Base-by-base conservation (phyloP, 1,139 yeast species). In the Blastobotrys petasosporus region DNA sequence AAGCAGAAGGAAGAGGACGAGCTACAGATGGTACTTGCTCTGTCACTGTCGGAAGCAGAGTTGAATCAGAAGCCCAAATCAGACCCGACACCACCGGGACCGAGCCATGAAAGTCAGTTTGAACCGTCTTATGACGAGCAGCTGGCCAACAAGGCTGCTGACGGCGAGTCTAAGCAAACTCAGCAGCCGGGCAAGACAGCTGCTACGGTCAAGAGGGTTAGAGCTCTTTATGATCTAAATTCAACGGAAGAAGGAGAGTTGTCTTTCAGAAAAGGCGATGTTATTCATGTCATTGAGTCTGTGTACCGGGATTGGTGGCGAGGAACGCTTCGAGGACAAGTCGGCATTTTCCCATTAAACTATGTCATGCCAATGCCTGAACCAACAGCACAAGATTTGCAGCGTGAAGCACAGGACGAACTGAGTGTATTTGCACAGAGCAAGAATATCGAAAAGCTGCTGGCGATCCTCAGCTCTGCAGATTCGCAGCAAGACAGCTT, bases 291-390 rank as follows among this genome's bases (percentile, higher is more conserved):
- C 1, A 74, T 90, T 41, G 97, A 88, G 58, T 77, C 85, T 13
- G 95, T 85, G 5, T 88, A 88, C 64, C 75, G 87, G 51, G 97
- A 92, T 62, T 92, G 98, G 98, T 86, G 97, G 85, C 75, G 87
- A 55, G 98, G 98, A 4, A 79, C 92, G 4, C 68, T 90, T 44
- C 74, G 77, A 48, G 97, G 97, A 0, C 75, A 74, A 47, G 73
- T 80, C 39, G 98, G 98, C 28, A 83, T 92, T n/a, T 88, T 92
- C 66, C 98, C 98, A 0, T 74, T 86, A 48, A 92, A 92, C 64
- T 92, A 92, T 61, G 97, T 92, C 1, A 79, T 88, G 2, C 90
- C 90, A 2, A 70, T 88, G 9, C 77, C 80, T 1, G 84, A 80
- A 43, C 82, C 84, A 37, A 73, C 85, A 0, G 74, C 77, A 1